These are phyloP conservation scores for Crotalaria pallida DNA, from an alignment of 306 rosid species.

Conservation along the genomic window DNA sequence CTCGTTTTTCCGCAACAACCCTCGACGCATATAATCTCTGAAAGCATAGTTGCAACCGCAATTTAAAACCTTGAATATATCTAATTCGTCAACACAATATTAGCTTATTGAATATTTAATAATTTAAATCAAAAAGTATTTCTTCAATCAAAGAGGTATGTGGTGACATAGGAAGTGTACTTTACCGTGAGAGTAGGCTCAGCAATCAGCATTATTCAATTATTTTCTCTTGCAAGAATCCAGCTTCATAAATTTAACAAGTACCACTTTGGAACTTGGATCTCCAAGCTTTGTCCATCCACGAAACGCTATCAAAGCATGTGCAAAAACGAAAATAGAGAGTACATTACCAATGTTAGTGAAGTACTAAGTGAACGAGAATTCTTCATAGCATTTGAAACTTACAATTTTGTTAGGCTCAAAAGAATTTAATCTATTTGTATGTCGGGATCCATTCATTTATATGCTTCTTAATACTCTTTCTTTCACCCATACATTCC, in stretches of 20 bases:
- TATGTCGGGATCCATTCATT: neutral
- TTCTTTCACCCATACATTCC: neutral
- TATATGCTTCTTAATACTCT: neutral
- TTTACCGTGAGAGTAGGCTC: neutral
- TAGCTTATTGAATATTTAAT: no score
- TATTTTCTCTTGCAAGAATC: neutral
- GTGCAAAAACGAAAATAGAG: neutral
- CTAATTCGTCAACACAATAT: no score
- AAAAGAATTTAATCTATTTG: neutral
- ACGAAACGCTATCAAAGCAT: neutral
- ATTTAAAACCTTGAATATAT: no score
- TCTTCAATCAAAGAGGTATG: no score
- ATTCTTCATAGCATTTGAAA: neutral
- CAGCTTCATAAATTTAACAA: conserved; percentile 14
- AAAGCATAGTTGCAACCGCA: no score
- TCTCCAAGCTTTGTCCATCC: neutral
- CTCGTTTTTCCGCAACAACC: no score
- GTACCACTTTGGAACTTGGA: conserved; percentile 1
- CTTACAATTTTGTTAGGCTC: neutral
- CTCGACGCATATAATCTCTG: no score
- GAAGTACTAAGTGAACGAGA: neutral
- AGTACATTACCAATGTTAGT: neutral
- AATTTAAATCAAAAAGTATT: no score
- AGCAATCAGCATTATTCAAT: neutral
- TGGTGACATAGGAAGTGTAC: no score